Percentiles rank a stretch among this genome's conserved stretches.
Evolutionary conservation across 2,329 filamentous ascomycete genomes (phyloP).

Genomic region (Penicillium sp.): DNA sequence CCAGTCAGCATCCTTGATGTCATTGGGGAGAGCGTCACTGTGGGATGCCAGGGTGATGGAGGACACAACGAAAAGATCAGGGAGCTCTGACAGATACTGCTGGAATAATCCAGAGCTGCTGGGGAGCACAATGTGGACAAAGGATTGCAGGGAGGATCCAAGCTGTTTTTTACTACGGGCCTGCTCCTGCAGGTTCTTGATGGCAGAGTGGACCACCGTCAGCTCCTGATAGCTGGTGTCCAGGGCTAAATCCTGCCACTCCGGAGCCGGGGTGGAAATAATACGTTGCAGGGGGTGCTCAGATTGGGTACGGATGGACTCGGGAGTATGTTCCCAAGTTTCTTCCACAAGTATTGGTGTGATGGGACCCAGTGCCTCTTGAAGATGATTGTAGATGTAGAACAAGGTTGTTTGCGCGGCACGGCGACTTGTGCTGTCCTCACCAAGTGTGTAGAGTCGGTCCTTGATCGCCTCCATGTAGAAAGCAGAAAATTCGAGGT

Average conservation of each 20-base stretch:
- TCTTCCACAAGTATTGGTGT: slow-evolving; percentile 84
- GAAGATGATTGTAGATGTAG: slow-evolving; percentile 67
- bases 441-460: slow-evolving; percentile 78
- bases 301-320: slow-evolving; percentile 57
- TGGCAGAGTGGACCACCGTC: slow-evolving; percentile 58
- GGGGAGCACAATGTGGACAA: slow-evolving; percentile 52
- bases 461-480: slow-evolving; percentile 95
- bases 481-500: slow-evolving; percentile 81
- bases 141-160: slow-evolving; percentile 77
- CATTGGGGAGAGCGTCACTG: slow-evolving; percentile 24
- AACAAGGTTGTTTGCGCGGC: slow-evolving; percentile 58
- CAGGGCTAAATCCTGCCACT: slow-evolving; percentile 51
- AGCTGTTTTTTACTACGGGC: slow-evolving; percentile 70
- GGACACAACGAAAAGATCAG: slow-evolving; percentile 68
- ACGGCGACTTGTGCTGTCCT: slow-evolving; percentile 60
- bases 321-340: slow-evolving; percentile 75
- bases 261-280: slow-evolving; percentile 28
- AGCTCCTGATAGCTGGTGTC: slow-evolving; percentile 45
- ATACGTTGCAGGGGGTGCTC: slow-evolving; percentile 48
- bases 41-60: slow-evolving; percentile 54
- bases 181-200: slow-evolving; percentile 74
- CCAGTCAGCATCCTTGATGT: slow-evolving; percentile 41
- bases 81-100: slow-evolving; percentile 52
- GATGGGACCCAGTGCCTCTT: slow-evolving; percentile 77
- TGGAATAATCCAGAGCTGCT: slow-evolving; percentile 27